Base-by-base conservation (phyloP, 2,329 filamentous ascomycete species). In the Claviceps monticola region DNA sequence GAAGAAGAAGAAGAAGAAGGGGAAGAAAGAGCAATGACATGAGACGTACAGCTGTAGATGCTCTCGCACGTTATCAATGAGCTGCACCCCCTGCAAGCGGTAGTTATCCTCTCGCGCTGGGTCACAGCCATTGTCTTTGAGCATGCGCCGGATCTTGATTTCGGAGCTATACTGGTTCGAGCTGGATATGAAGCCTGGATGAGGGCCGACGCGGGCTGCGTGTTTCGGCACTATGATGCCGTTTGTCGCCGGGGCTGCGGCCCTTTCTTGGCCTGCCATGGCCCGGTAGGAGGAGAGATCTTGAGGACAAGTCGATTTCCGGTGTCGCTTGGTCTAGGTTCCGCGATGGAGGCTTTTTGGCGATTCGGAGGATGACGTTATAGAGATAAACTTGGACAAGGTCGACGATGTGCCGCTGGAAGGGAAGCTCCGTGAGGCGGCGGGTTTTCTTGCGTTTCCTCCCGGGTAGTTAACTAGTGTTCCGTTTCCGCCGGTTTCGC, bases 61-160 rank as follows among this genome's bases (percentile, higher is more conserved):
- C 60, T 83, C 81, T 47, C 91, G 79, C 43, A 95, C 85, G 55
- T 82, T 86, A 62, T 96, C 88, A 56, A 98, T 91, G 75, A 91
- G 85, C 54, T 88, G 80, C 9, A 96, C 84, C 17, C 91, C 93
- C 61, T 93, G 88, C 45, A 97, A 70, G 50, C 91, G 82, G 57
- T 88, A 81, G 55, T 71, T 80, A 61, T 91, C 87, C 65, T 97
- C 90, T 53, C 86, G 82, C 39, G 85, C 80, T 49, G 86, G 82
- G 61, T 87, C 85, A 60, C 84, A 80, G 41, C 82, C 81, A 55
- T 83, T 81, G 19, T 79, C 78, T 45, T 76, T 74, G 53, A 95
- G 76, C 65, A 83, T 82, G 61, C 80, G 79, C 55, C 88, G 83
- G 52, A 97, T 79, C 59, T 81, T 82, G 60, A 88, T 83, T 64